Base-by-base conservation (phyloP, 1,284 basidiomycete species). In the Ustilago trichophora region DNA sequence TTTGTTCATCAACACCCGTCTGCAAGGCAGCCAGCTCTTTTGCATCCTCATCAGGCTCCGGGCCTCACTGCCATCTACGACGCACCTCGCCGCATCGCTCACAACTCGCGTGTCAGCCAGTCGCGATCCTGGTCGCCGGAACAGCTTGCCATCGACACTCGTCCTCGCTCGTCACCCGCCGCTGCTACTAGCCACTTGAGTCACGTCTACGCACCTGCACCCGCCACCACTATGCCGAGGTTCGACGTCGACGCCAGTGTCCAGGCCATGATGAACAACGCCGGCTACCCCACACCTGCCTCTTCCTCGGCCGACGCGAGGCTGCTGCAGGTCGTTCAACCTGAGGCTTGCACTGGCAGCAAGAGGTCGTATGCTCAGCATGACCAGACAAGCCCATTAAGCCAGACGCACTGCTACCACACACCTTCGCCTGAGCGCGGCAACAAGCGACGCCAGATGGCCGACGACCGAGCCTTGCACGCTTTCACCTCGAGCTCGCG, bases 91-190 rank as follows among this genome's bases (percentile, higher is more conserved):
- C 65, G 65, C 45, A 68, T 68, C 46, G 57, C 65, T 15, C 46
- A 62, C 58, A 68, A 68, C 43, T 68, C 65, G 37, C 52, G 65
- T 27, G 42, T 49, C 41, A 46, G 38, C 29, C 58, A 54, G 42
- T 46, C 53, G n/a, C 49, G 58, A 41, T 62, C 65, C 11, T 68
- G 65, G 65, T 63, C 65, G 12, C 65, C 65, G 12, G 65, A 68
- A 25, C 44, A 51, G 27, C 44, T 55, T 24, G 43, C 43, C 4
- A 18, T 54, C 34, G 65, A 68, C 22, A 19, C 54, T 35, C 53
- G 57, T 18, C 51, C 54, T 42, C 47, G 64, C 25, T 62, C 58
- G 16, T 68, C 65, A 19, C 54, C 65, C 8, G 38, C 48, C n/a
- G 19, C 45, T 6, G 58, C 54, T 21, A 56, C 53, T 6, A 59